Percentiles rank a stretch among this genome's conserved stretches.
phyloP scores from a whole-genome alignment of 2,329 filamentous ascomycete species.

The Fusarium pilosicola region DNA sequence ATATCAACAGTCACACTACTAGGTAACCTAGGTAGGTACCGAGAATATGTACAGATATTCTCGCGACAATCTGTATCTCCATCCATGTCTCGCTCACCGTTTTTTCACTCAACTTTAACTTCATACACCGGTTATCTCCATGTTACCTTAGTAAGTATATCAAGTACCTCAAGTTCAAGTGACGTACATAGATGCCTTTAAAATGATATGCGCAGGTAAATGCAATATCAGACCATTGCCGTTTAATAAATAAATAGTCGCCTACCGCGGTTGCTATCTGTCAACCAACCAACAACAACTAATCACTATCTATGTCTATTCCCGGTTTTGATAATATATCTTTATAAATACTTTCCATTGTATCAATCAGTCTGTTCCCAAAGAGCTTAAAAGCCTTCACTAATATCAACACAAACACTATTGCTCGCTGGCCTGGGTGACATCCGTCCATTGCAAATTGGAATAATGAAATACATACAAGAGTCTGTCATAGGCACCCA shows the following conservation, averaged over 20 bases:
- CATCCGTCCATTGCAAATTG: neutral
- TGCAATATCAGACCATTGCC: neutral
- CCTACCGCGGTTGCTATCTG: constrained; percentile 10
- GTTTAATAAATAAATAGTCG: neutral
- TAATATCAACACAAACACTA: neutral
- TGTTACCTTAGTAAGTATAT: neutral
- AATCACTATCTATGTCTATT: neutral
- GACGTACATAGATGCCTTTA: constrained; percentile 9
- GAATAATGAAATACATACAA: neutral
- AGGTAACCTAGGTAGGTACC: too few species aligned
- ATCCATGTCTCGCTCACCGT: neutral
- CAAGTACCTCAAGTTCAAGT: neutral
- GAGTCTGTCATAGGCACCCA: neutral
- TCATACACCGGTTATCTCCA: neutral
- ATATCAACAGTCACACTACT: neutral
- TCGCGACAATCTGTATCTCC: neutral
- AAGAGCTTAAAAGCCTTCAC: neutral
- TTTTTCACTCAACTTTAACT: neutral
- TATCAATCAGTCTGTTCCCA: neutral
- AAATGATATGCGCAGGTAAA: neutral
- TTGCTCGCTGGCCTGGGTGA: neutral
- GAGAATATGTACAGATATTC: too few species aligned
- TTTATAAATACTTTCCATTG: neutral
- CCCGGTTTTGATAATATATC: neutral
- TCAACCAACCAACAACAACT: neutral